phyloP scores from a whole-genome alignment of 1,139 yeast species.

The Yamadazyma sp. region DNA sequence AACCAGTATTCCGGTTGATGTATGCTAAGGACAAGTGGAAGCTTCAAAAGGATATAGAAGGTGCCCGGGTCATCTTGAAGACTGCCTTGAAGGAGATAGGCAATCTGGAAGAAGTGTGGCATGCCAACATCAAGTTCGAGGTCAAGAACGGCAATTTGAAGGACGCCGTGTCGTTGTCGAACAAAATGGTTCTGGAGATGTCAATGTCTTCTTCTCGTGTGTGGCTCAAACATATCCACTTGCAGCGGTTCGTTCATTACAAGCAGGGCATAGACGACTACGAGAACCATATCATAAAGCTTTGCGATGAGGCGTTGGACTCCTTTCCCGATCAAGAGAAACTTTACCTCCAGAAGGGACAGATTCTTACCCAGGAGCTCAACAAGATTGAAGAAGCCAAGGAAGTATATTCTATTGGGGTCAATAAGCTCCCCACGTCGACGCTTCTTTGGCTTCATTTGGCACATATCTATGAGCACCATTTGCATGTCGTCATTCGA shows the following conservation, averaged over 20 bases:
- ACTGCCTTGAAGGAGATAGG: conserved; percentile 45
- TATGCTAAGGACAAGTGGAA: conserved; percentile 72
- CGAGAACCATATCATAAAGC: conserved; percentile 31
- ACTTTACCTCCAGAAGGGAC: conserved; percentile 60
- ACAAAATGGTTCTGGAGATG: conserved; percentile 33
- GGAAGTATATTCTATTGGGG: conserved; percentile 50
- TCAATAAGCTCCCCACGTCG: conserved; percentile 44
- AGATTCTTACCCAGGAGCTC: conserved; percentile 35
- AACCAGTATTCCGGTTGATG: conserved; percentile 59
- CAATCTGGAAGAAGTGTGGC: conserved; percentile 58
- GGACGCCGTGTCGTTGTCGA: conserved; percentile 44
- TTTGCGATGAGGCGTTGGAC: conserved; percentile 46
- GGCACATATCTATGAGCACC: conserved; percentile 43
- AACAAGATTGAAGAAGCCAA: conserved; percentile 41
- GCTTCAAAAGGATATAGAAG: conserved; percentile 41
- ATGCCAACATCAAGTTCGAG: conserved; percentile 70
- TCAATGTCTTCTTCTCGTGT: conserved; percentile 44
- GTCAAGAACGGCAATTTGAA: conserved; percentile 35
- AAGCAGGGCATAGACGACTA: conserved; percentile 6
- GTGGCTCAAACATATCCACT: conserved; percentile 64
- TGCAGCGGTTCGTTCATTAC: conserved; percentile 40
- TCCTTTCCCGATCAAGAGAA: conserved; percentile 48
- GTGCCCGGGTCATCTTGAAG: conserved; percentile 55
- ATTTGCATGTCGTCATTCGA: conserved; percentile 42
- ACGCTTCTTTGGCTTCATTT: conserved; percentile 56